Evolutionary conservation across 192 early-diverging fungal genomes (phyloP), one percentile per base, ranked within the genome.

Genomic region (Endogone sp.): DNA sequence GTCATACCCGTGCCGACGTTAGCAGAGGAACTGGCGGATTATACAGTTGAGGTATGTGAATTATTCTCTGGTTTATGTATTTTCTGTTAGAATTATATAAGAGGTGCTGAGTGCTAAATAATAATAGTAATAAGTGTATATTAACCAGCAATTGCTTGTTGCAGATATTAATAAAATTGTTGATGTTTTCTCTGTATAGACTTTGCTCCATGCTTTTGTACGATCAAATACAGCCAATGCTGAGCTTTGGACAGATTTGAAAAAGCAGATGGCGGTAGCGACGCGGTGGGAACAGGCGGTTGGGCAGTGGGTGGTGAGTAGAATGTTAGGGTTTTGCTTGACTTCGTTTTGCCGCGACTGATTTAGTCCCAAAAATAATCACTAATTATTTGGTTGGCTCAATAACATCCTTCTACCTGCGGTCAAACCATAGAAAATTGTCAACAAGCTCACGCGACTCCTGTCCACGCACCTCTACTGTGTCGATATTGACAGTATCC

Each of bases 281-380:
- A 73, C 82, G 3, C 64, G 81, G 3, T 91, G 84, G 84, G 75
- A 74, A 10, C 89, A 90, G 66, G 77, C 79, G 25, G 71, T 90
- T 20, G 66, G 71, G 20, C 88, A 91, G 60, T 94, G 91, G 91
- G 79, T 79, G 62, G 90, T 92, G 81, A 79, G 83, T 82, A 8
- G 22, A 23, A 24, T 67, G 11, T 49, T 31, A 56, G 9, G 37
- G 37, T 16, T 0, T 49, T 16, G 37, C 21, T 69, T n/a, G n/a
- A n/a, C n/a, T n/a, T n/a, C n/a, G n/a, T n/a, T n/a, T n/a, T n/a
- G n/a, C n/a, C n/a, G n/a, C n/a, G n/a, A n/a, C n/a, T n/a, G n/a
- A n/a, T n/a, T n/a, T n/a, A n/a, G n/a, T n/a, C n/a, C n/a, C n/a
- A n/a, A n/a, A n/a, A n/a, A n/a, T n/a, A n/a, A n/a, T n/a, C n/a